Percentiles rank a stretch among this genome's conserved stretches.
phyloP scores from a whole-genome alignment of 2,329 filamentous ascomycete genomes.

The Fusarium zealandicum region DNA sequence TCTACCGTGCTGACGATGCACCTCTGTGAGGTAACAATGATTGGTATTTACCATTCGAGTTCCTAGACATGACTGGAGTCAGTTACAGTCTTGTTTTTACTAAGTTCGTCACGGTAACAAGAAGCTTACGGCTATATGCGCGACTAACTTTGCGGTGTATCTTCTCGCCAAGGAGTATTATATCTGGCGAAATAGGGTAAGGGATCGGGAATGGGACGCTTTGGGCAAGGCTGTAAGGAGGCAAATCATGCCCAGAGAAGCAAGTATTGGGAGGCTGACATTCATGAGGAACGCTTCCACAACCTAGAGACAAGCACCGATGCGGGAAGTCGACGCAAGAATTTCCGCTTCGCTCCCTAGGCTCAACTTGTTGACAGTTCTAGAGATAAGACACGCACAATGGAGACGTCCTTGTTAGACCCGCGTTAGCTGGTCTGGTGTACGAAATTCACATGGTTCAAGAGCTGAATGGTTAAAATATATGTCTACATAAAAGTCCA shows the following conservation, averaged over 20 bases:
- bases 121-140: conserved; percentile 12
- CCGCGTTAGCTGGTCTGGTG: no score
- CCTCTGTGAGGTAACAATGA: conserved; percentile 5
- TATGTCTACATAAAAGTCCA: no score
- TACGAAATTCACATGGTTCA: no score
- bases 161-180: conserved; percentile 22
- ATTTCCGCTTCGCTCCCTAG: conserved; percentile 33
- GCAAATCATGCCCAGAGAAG: neutral
- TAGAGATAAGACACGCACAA: no score
- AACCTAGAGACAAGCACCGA: conserved; percentile 24
- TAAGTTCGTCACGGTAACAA: conserved; percentile 15
- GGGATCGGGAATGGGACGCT: conserved; percentile 20
- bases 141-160: conserved; percentile 17
- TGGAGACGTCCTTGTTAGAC: no score
- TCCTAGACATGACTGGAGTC: no score
- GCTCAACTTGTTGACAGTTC: neutral
- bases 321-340: conserved; percentile 22
- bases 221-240: conserved; percentile 12
- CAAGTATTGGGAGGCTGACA: neutral
- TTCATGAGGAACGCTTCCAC: neutral
- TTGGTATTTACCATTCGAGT: no score
- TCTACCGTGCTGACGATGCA: conserved; percentile 34
- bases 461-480: no score
- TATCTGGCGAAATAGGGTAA: conserved; percentile 19
- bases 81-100: neutral